phyloP scores from a whole-genome alignment of 257 asterid genomes.

The Ligustrum vulgare region DNA sequence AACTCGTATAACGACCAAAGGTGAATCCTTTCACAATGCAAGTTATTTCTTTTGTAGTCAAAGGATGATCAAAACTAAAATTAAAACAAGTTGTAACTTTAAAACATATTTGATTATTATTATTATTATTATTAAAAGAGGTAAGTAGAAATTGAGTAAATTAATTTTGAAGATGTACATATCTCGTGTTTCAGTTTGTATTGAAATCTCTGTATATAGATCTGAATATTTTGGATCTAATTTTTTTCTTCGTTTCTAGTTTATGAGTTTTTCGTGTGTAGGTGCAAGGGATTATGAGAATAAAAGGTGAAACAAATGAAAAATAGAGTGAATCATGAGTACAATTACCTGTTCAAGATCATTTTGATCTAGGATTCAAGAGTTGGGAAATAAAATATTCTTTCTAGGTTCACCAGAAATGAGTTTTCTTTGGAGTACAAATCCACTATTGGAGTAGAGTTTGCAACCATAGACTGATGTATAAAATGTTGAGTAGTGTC shows the following conservation, averaged over 20 bases:
- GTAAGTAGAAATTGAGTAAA: too few species aligned
- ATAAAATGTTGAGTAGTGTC: too few species aligned
- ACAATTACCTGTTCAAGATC: conserved; percentile 61
- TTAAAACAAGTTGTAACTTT: too few species aligned
- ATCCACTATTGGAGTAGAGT: conserved; percentile 65
- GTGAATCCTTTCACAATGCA: too few species aligned
- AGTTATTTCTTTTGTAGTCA: too few species aligned
- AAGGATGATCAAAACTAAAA: too few species aligned
- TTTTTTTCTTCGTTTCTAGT: neutral
- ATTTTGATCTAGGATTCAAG: conserved; percentile 64
- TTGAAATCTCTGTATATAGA: too few species aligned
- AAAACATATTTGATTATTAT: too few species aligned
- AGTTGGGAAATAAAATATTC: conserved; percentile 64
- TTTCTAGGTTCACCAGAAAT: conserved; percentile 58
- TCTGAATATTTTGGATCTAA: neutral
- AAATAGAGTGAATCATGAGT: conserved; percentile 55
- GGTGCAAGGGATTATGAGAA: conserved; percentile 19
- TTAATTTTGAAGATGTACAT: too few species aligned
- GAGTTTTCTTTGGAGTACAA: conserved; percentile 63
- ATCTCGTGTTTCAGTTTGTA: too few species aligned
- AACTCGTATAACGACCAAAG: too few species aligned
- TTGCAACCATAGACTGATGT: conserved; percentile 42
- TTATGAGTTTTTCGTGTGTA: conserved; percentile 22
- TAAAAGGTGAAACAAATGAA: conserved; percentile 25
- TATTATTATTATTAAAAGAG: too few species aligned